Conservation (phyloP, 108 stramenopile species). For the Nitzschia palea region DNA sequence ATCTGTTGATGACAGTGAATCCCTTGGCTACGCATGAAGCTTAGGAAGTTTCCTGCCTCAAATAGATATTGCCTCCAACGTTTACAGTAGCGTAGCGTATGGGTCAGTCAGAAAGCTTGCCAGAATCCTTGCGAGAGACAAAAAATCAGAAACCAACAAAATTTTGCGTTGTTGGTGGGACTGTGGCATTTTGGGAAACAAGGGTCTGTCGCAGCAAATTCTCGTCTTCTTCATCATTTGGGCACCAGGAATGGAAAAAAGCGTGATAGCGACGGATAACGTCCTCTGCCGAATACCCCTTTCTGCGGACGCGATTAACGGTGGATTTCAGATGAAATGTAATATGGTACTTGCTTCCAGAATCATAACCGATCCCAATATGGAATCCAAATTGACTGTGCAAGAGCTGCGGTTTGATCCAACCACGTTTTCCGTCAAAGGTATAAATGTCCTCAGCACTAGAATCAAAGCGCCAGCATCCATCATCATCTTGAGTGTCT, state of each 20-base stretch:
- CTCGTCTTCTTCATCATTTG: neutral
- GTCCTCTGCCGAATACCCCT: neutral
- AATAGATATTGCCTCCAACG: too few species aligned
- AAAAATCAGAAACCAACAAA: too few species aligned
- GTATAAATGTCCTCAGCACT: neutral
- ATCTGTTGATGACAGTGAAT: too few species aligned
- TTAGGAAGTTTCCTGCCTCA: too few species aligned
- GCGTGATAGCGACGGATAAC: neutral
- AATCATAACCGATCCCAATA: neutral
- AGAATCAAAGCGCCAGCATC: neutral
- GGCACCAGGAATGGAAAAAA: neutral
- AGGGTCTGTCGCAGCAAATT: too few species aligned
- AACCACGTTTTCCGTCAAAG: neutral
- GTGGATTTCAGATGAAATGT: neutral
- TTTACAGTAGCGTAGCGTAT: too few species aligned
- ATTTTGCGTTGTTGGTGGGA: too few species aligned
- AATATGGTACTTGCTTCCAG: neutral
- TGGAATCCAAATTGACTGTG: neutral
- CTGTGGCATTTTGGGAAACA: too few species aligned
- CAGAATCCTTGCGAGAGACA: too few species aligned
- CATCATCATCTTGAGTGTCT: neutral
- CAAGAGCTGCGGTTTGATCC: neutral
- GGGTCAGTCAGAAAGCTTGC: too few species aligned
- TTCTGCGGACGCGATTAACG: neutral
- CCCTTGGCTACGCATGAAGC: too few species aligned